Evolutionary conservation across 2,329 filamentous ascomycete genomes (phyloP).

Genomic region (Cyclaneusma minus): DNA sequence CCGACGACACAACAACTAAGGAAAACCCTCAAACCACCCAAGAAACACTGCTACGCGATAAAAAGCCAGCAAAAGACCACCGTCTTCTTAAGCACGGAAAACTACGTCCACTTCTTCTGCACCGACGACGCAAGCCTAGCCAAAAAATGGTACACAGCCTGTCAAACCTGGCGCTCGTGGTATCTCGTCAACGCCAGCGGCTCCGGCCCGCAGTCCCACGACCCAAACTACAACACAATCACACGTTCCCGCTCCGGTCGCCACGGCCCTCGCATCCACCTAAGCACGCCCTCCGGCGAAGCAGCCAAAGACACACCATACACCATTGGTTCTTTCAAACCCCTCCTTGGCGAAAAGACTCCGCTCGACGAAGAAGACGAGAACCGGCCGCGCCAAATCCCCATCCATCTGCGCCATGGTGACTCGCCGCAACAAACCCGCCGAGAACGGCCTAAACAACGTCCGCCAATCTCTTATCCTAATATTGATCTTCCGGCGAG

Average conservation of each 20-base stretch:
- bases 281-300: conserved; percentile 18
- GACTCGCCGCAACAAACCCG: conserved; percentile 5
- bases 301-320: conserved; percentile 29
- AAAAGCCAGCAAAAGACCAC: conserved; percentile 84
- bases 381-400: conserved; percentile 13
- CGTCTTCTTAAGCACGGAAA: conserved; percentile 67
- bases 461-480: conserved; percentile 9
- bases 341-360: conserved; percentile 41
- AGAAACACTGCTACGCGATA: conserved; percentile 71
- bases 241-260: conserved; percentile 10
- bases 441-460: conserved; percentile 6
- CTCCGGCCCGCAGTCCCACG: conserved; percentile 15
- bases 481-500: conserved; percentile 1
- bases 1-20: conserved; percentile 53
- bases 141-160: conserved; percentile 49
- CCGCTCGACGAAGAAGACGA: conserved; percentile 14
- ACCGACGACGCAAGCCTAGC: conserved; percentile 57
- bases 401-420: conserved; percentile 16
- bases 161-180: conserved; percentile 84
- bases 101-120: conserved; percentile 86
- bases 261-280: too few species aligned
- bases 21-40: conserved; percentile 66
- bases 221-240: conserved; percentile 11
- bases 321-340: conserved; percentile 52
- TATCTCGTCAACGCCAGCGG: conserved; percentile 63